Evolutionary conservation across 192 early-diverging fungal genomes (phyloP), one percentile per base, ranked within the genome.

Genomic region (Coemansia sp.): DNA sequence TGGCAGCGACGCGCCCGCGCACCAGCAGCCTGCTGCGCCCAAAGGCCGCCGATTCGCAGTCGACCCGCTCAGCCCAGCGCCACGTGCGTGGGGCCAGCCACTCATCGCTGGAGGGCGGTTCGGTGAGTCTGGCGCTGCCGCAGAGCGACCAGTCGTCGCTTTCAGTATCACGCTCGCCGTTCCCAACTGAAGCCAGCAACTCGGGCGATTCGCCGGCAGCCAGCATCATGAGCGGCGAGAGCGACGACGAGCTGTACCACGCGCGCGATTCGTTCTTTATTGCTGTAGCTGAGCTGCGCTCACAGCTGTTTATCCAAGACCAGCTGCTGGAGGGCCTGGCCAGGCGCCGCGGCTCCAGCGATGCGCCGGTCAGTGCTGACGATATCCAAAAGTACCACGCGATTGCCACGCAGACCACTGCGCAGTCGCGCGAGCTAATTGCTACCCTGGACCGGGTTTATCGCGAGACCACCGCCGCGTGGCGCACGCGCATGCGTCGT

Each of bases 251-350:
- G 48, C 65, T 73, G 31, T 70, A 69, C 47, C 47, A 79, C 19
- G 67, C 82, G 1, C 73, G 83, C 54, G 73, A 68, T 32, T 63
- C 82, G 27, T 77, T 78, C n/a, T 73, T 75, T 43, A 53, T 65
- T 3, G 73, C 67, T 24, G 59, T 84, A 6, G 75, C 83, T 24
- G 83, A 84, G 24, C 48, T 85, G 14, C 74, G 81, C 33, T 72
- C 84, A 11, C 87, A 89, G 64, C 62, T 86, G 23, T 76, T 83
- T 51, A 77, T 87, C 48, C 86, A 87, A 29, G 73, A 81, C 11
- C 81, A 84, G 12, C 58, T 87, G 58, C 60, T 84, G 6, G 81
- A 83, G 1, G 77, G 74, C 7, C 65, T 89, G 38, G 28, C 50
- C 21, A 75, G 64, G 47, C 16, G 54, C 21, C 62, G 64, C 42